Base-by-base conservation (phyloP, 768 basidiomycete species). In the Auriscalpium vulgare region DNA sequence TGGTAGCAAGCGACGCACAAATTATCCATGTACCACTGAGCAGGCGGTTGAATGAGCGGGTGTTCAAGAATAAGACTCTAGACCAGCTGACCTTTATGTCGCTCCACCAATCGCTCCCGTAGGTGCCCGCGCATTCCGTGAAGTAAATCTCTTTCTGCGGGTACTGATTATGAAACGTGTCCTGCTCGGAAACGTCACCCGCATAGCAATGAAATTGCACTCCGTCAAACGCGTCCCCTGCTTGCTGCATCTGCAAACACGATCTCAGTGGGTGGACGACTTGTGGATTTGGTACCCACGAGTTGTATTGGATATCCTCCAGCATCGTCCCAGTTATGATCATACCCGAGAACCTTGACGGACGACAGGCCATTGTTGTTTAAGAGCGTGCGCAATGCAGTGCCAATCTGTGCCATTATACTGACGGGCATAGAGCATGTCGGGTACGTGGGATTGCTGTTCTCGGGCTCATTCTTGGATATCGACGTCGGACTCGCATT, bases 321-420 rank as follows among this genome's bases (percentile, higher is more conserved):
- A 14, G 84, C 84, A 56, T 81, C 76, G 51, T 75, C 71, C 88
- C 88, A 91, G 63, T 91, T 90, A 62, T 90, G 88, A 62, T 88
- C 81, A 58, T 74, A 79, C 21, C 86, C 88, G 37, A 88, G 74
- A 40, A 90, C 73, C 67, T 82, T 85, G 43, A 83, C 79, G 16
- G 64, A 62, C 0, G 75, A 74, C 47, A 88, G 76, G 0, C 83
- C 83, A 56, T 85, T 83, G 47, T 75, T 77, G 62, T 89, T 72
- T 67, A 91, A 75, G 14, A 88, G 67, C 3, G 70, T 73, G 13
- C 86, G 75, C 35, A 91, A 72, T 0, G 74, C 65, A 0, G 69
- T 73, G 10, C 78, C 87, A 29, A 90, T 77, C 48, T 80, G 70
- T 0, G 80, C 87, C 65, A 87, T 83, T 3, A 78, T 68, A 3